These are phyloP conservation scores for Fusarium austroafricanum DNA, from an alignment of 2,329 filamentous ascomycete species.

Conservation along the genomic window DNA sequence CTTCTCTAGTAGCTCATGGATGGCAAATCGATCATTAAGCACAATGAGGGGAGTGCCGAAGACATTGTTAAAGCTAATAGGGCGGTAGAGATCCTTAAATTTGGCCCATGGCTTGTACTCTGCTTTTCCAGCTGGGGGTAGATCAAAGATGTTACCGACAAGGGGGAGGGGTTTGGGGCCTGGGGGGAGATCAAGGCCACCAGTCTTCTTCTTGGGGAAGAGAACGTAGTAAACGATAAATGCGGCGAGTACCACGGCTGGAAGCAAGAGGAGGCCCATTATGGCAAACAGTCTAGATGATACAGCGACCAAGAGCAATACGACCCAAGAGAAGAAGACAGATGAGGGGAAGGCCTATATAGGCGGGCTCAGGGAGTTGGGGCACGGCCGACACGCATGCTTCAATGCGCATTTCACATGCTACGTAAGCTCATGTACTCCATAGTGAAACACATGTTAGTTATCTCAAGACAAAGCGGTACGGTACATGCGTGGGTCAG, in stretches of 20 bases:
- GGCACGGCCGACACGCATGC: not conserved
- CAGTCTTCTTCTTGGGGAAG: slow-evolving; percentile 6
- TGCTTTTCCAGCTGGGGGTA: slow-evolving; percentile 53
- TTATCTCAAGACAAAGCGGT: not conserved
- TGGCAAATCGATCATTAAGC: slow-evolving; percentile 52
- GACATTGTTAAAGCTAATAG: slow-evolving; percentile 54
- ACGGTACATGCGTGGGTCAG: slow-evolving; percentile 4
- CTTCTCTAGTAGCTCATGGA: slow-evolving; percentile 53
- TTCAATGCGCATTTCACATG: not conserved
- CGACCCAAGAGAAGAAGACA: not conserved
- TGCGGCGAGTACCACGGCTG: slow-evolving; percentile 19
- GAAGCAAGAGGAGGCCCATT: slow-evolving; percentile 23
- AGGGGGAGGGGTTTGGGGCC: slow-evolving; percentile 61
- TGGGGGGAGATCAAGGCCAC: slow-evolving; percentile 52
- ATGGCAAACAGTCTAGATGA: not conserved
- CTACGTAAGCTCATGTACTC: slow-evolving; percentile 10
- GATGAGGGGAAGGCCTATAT: slow-evolving; percentile 17
- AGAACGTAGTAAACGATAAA: slow-evolving; percentile 25
- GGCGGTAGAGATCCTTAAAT: slow-evolving; percentile 54
- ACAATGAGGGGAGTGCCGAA: slow-evolving; percentile 56
- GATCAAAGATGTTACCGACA: slow-evolving; percentile 62
- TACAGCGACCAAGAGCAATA: not conserved
- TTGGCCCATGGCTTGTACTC: slow-evolving; percentile 57
- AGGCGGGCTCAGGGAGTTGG: not conserved
- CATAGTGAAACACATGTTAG: slow-evolving; percentile 14